phyloP scores from a whole-genome alignment of 148 eudicot genomes.

The Camellia granthamiana region DNA sequence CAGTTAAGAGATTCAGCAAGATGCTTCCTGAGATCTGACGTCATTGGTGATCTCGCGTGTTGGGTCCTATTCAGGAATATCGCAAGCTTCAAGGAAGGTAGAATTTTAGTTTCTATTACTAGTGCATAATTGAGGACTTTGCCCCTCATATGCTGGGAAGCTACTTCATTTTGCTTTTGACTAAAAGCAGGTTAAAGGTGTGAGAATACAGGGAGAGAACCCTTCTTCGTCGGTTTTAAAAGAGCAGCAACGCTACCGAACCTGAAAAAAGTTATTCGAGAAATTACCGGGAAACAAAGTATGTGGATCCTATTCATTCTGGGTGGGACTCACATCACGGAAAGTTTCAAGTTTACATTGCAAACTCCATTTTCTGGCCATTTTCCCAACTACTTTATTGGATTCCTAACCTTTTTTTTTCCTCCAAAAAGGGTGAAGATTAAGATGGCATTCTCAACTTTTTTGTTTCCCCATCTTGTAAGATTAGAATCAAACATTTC shows the following conservation, averaged over 20 bases:
- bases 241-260: too few species aligned
- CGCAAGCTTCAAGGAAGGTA: slow-evolving; percentile 15
- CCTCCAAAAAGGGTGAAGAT: background rate
- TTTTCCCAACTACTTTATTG: too few species aligned
- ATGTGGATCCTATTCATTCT: too few species aligned
- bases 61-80: slow-evolving; percentile 10
- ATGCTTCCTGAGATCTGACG: background rate
- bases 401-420: too few species aligned
- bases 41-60: too few species aligned
- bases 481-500: slow-evolving; percentile 14
- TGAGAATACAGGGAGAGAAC: background rate
- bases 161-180: slow-evolving; percentile 12
- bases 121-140: background rate
- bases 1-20: too few species aligned
- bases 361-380: too few species aligned
- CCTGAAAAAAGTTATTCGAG: too few species aligned
- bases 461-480: slow-evolving; percentile 5
- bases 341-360: too few species aligned
- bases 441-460: background rate
- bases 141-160: background rate
- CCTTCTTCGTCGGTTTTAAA: too few species aligned
- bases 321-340: too few species aligned
- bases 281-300: too few species aligned
- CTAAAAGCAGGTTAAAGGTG: slow-evolving; percentile 9
- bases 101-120: background rate